Base-by-base conservation (phyloP, 2,329 filamentous ascomycete genomes). In the Amauroascus verrucosus region DNA sequence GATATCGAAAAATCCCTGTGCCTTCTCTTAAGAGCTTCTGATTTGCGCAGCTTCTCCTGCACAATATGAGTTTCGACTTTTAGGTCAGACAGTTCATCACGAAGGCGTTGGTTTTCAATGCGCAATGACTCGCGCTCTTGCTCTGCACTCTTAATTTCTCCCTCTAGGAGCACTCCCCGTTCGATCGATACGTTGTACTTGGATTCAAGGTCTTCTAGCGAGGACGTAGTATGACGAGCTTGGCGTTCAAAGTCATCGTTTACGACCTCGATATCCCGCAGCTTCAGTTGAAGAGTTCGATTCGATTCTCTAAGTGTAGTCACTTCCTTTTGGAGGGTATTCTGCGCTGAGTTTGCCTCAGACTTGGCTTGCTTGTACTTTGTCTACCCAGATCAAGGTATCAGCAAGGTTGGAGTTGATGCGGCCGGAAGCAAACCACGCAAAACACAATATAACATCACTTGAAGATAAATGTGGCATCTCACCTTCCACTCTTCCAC, bases 201-300 rank as follows among this genome's bases (percentile, higher is more conserved):
- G 58, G 86, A 91, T 72, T 98, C 93, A 69, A 98, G 77, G 66
- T 98, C 93, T 72, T 98, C 93, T 57, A 97, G 80, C 48, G 91
- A 96, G 43, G 90, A 96, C 33, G 88, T 90, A 26, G 91, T 96
- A 70, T 96, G 93, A 62, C 93, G 84, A 61, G 93, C 91, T 73
- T 97, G 91, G 60, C 89, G 84, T 75, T 98, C 93, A 67, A 91
- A 96, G 70, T 98, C 93, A 75, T 98, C 93, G 72, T 97, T 98
- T 67, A 87, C 88, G 53, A 98, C 93, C 71, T 98, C 93, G 62
- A 91, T 95, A 68, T 98, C 93, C 61, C 93, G 84, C 54, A 98
- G 75, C 70, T 80, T 87, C 58, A 95, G 76, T 63, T 93, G 86
- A 57, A 96, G 72, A 2, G 84, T 83, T 59, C 93, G 79, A 69